Evolutionary conservation across 2,329 filamentous ascomycete genomes (phyloP), one percentile per base, ranked within the genome.

Genomic region (Penicillium sp.): DNA sequence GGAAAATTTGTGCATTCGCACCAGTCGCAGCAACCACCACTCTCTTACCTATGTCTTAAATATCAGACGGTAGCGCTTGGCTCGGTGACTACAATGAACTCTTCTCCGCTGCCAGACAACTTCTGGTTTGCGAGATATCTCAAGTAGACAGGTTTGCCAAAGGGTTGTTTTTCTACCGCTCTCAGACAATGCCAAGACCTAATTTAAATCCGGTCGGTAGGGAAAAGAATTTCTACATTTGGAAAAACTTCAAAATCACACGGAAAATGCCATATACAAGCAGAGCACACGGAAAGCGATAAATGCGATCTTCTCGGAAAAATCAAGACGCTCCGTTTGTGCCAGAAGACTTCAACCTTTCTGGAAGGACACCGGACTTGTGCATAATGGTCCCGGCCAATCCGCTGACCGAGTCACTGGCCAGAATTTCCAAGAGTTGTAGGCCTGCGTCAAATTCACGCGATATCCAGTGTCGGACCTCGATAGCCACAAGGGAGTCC

Each of bases 401-500:
- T 30, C 62, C 58, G 1, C 40, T 55, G 2, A 73, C 43, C 1
- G 70, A 70, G 13, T 65, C 61, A 43, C 65, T 65, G 1, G 66
- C 64, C 22, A 74, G 54, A 35, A 74, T 67, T 33, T 73, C 71
- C 25, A 75, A 60, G 3, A 75, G 64, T 48, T 69, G 67, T 35
- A 69, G 52, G 40, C 65, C 66, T 2, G 67, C 63, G 38, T 69
- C 58, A 38, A 70, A 42, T 55, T 72, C 65, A 8, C 66, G 60
- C 0, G 63, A 58, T 19, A 74, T 67, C 71, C 70, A 75, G 22
- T 69, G 70, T 48, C 70, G 53, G n/a, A 75, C 63, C 53, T 75
- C 73, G 55, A 75, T 68, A 0, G 71, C 72, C 22, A 70, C 64
- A 11, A 74, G 58, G 16, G 71, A 74, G 37, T 75, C 73, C 35